A percentile compares a stretch with the other conserved stretches of the same genome.
phyloP scores from a whole-genome alignment of 2,329 filamentous ascomycete species.

The Ophiostoma himal-ulmi region DNA sequence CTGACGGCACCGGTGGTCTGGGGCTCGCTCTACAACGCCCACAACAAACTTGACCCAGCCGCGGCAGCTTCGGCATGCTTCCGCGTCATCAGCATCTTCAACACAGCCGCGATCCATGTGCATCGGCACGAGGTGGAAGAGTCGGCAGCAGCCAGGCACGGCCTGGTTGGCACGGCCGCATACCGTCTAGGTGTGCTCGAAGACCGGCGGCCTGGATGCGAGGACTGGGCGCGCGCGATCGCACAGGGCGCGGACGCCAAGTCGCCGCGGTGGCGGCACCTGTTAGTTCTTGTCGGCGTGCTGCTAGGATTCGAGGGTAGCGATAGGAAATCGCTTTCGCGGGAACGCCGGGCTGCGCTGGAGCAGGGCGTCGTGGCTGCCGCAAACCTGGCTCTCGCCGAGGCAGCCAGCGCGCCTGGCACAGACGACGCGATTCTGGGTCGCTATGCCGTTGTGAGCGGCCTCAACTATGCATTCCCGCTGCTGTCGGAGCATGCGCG shows the following conservation, averaged over 20 bases:
- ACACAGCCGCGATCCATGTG: slow-evolving; percentile 56
- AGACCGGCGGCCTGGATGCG: slow-evolving; percentile 37
- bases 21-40: slow-evolving; percentile 31
- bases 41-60: no score
- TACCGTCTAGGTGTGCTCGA: slow-evolving; percentile 13
- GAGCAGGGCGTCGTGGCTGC: slow-evolving; percentile 69
- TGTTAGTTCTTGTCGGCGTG: slow-evolving; percentile 72
- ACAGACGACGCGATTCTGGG: slow-evolving; percentile 39
- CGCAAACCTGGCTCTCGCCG: slow-evolving; percentile 64
- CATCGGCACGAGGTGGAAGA: slow-evolving; percentile 44
- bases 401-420: slow-evolving; percentile 36
- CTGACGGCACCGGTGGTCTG: slow-evolving; percentile 67
- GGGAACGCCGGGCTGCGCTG: slow-evolving; percentile 58
- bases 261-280: slow-evolving; percentile 71
- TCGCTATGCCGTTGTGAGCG: slow-evolving; percentile 56
- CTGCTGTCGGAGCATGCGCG: slow-evolving; percentile 58
- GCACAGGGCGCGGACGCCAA: slow-evolving; percentile 53
- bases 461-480: slow-evolving; percentile 71
- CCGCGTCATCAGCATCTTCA: slow-evolving; percentile 64
- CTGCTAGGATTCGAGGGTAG: slow-evolving; percentile 68
- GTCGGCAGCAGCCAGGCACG: slow-evolving; percentile 31
- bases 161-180: slow-evolving; percentile 18
- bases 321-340: slow-evolving; percentile 58
- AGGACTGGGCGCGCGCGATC: slow-evolving; percentile 53
- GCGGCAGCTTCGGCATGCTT: slow-evolving; percentile 39